Conservation (phyloP, 164 flowering plant genomes). For the Platanus orientalis region DNA sequence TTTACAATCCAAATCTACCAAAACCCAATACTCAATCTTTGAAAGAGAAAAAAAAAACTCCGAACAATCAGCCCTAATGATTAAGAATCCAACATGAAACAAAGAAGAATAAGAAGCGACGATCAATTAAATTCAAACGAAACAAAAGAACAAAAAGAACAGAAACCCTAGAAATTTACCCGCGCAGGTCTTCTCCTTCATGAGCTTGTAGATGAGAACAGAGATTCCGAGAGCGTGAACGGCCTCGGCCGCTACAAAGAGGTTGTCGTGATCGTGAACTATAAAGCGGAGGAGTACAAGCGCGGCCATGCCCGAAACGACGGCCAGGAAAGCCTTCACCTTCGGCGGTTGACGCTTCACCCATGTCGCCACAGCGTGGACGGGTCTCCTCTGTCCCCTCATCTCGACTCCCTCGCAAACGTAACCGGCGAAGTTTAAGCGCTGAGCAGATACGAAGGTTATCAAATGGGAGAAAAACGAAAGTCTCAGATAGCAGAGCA, state of each 20-base stretch:
- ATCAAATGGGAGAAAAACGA: too few species aligned
- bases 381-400: constrained; percentile 7
- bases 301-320: constrained; percentile 21
- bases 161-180: constrained; percentile 9
- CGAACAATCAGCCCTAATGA: too few species aligned
- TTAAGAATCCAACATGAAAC: not conserved
- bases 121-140: not conserved
- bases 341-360: constrained; percentile 23
- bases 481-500: too few species aligned
- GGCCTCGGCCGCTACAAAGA: constrained; percentile 24
- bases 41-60: too few species aligned
- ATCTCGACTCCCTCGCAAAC: not conserved
- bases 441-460: too few species aligned
- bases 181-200: constrained; percentile 23
- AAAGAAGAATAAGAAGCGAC: not conserved
- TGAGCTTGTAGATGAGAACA: constrained; percentile 23
- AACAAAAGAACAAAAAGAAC: not conserved
- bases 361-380: constrained; percentile 13
- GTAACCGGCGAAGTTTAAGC: too few species aligned
- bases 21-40: too few species aligned
- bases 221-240: constrained; percentile 22
- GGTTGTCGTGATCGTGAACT: constrained; percentile 26
- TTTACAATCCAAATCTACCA: too few species aligned
- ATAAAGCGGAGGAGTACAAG: constrained; percentile 19
- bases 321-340: constrained; percentile 23